Conservation (phyloP, 1,284 basidiomycete species). For the Pyrrhoderma lamaoense region DNA sequence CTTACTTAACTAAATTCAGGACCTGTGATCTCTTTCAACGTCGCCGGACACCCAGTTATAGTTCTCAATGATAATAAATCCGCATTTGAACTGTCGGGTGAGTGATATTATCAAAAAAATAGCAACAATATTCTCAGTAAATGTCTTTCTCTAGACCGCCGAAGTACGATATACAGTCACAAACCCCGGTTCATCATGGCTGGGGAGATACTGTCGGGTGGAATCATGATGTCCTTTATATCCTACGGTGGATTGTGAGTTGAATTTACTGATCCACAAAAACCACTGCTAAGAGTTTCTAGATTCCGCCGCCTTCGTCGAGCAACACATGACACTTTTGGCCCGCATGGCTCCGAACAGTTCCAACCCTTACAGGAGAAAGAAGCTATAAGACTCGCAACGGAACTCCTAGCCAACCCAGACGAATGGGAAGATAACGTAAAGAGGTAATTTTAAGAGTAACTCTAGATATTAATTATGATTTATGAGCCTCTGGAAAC, state of each 20-base stretch:
- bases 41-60: slow-evolving; percentile 1
- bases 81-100: not conserved
- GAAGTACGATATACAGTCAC: slow-evolving; percentile 2
- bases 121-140: not conserved
- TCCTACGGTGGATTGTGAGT: slow-evolving; percentile 16
- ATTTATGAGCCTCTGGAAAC: no score
- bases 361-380: slow-evolving; percentile 20
- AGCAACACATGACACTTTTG: slow-evolving; percentile 23
- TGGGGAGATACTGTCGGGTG: slow-evolving; percentile 14
- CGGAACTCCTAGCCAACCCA: slow-evolving; percentile 18
- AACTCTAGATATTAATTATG: no score
- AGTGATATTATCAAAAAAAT: no score
- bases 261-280: not conserved
- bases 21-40: slow-evolving; percentile 2
- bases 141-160: not conserved
- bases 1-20: no score
- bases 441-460: slow-evolving; percentile 12
- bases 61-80: slow-evolving; percentile 4
- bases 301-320: slow-evolving; percentile 25
- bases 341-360: slow-evolving; percentile 14
- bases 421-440: slow-evolving; percentile 19
- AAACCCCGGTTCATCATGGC: slow-evolving; percentile 17
- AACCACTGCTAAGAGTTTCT: not conserved
- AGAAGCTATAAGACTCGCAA: slow-evolving; percentile 21
- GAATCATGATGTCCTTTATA: slow-evolving; percentile 13